Evolutionary conservation across 169 alveolate species (phyloP).

Genomic region (Cryptosporidium parvum): DNA sequence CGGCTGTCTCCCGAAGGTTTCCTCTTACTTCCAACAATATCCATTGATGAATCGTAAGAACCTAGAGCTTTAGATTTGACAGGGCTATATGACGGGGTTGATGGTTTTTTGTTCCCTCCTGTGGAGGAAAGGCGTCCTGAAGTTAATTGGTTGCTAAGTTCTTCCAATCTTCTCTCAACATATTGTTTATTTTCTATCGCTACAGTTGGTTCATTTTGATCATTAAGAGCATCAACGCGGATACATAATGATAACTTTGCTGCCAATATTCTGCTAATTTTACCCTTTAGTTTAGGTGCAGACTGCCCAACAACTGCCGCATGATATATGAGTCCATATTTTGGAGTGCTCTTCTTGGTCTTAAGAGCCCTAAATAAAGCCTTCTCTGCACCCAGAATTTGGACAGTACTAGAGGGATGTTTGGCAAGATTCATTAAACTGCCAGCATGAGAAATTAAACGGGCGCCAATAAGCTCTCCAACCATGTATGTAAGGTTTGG

Average conservation of each 20-base stretch:
- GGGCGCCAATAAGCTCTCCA: conserved; percentile 99
- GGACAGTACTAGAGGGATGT: conserved; percentile 99
- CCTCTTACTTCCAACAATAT: conserved; percentile 41
- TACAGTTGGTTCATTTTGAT: conserved; percentile 92
- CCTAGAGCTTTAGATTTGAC: conserved; percentile 67
- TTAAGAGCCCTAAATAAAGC: conserved; percentile 99
- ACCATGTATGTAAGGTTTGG: conserved; percentile 98
- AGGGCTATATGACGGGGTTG: conserved; percentile 66
- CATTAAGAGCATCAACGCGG: conserved; percentile 98
- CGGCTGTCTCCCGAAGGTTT: conserved; percentile 10
- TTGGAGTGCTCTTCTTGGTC: conserved; percentile 99
- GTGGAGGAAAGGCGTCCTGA: conserved; percentile 78
- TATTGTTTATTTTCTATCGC: conserved; percentile 92
- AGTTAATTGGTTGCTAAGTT: conserved; percentile 80
- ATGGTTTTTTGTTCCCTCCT: conserved; percentile 60
- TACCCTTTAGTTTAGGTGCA: conserved; percentile 97
- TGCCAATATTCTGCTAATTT: conserved; percentile 97
- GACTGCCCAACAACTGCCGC: conserved; percentile 99
- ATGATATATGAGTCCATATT: conserved; percentile 99
- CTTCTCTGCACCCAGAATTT: conserved; percentile 98
- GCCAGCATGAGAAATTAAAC: conserved; percentile 99
- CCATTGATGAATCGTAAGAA: conserved; percentile 49
- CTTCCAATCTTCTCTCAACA: conserved; percentile 91
- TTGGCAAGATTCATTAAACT: conserved; percentile 97
- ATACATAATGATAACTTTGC: conserved; percentile 98